Conservation (phyloP, 306 rosid species). For the Phaseolus lunatus region DNA sequence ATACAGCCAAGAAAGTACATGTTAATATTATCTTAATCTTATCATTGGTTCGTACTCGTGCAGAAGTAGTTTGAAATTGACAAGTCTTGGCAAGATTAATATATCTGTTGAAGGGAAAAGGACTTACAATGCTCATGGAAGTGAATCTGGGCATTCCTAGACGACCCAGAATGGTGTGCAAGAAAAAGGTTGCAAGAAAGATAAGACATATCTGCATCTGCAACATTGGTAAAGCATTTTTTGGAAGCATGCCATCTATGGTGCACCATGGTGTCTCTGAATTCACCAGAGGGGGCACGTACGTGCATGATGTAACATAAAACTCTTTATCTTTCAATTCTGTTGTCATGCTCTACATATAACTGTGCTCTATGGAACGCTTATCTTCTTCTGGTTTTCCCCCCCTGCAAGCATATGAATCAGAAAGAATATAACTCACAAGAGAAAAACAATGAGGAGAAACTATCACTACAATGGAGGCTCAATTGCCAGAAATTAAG, state of each 20-base stretch:
- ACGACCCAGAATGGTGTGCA: conserved; percentile 40
- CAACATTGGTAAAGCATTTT: conserved; percentile 43
- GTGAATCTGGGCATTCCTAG: conserved; percentile 52
- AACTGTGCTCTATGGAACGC: background rate
- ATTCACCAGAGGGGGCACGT: conserved; percentile 43
- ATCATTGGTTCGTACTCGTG: background rate
- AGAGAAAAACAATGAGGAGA: background rate
- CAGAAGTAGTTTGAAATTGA: background rate
- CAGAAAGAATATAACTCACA: background rate
- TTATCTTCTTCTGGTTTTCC: background rate
- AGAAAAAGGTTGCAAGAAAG: conserved; percentile 39
- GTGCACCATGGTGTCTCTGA: conserved; percentile 10
- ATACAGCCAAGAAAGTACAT: background rate
- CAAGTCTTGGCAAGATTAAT: background rate
- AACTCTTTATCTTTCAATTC: background rate
- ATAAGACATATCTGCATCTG: conserved; percentile 44
- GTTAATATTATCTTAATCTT: background rate
- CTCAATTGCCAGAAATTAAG: background rate
- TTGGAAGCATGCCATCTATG: background rate
- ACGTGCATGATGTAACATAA: conserved; percentile 4
- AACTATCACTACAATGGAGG: background rate
- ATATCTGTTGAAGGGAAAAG: background rate
- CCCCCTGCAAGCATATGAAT: background rate
- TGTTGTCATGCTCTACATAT: background rate
- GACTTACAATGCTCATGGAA: conserved; percentile 54